Evolutionary conservation across 2,329 filamentous ascomycete genomes (phyloP), one percentile per base, ranked within the genome.

Genomic region (Emydomyces testavorans): DNA sequence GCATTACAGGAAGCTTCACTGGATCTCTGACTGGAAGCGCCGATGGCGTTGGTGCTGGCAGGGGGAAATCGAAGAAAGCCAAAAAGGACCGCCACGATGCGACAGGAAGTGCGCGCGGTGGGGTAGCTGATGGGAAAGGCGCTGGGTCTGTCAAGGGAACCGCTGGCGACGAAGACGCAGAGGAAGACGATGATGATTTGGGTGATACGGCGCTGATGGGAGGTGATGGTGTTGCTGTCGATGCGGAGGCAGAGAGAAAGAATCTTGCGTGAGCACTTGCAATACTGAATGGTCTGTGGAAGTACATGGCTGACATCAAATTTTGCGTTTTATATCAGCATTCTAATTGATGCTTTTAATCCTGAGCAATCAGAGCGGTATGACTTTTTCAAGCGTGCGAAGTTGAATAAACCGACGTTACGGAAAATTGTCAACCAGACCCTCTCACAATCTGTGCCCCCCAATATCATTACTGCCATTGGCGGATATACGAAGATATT

Each of bases 401-500:
- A 72, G 54, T 58, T 76, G 42, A 67, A 71, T 29, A 73, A 73
- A 50, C 66, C 71, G 43, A 71, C 69, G 0, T 64, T 75, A 11
- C 70, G 71, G 49, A 61, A 71, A 56, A 75, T 83, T 52, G 78
- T 80, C 52, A 83, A 83, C 56, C 77, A 80, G 59, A 80, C 79
- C 1, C 72, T 83, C 32, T 79, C 76, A 1, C 80, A 83, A 60
- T 80, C 76, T 39, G 79, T 83, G 4, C 79, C 79, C 1, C 71
- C 74, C 23, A 77, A 74, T 52, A 78, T 82, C 45, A 74, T 82
- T 32, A 78, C 77, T 11, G 77, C 77, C 4, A 77, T 83, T 45
- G 77, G 74, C 35, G 77, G 77, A 8, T 82, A 79, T 59, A 77
- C 76, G 16, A 83, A 83, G 62, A 73, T 79, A 53, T 83, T 82